Base-by-base conservation (phyloP, 164 flowering plant genomes). In the Brasenia schreberi region DNA sequence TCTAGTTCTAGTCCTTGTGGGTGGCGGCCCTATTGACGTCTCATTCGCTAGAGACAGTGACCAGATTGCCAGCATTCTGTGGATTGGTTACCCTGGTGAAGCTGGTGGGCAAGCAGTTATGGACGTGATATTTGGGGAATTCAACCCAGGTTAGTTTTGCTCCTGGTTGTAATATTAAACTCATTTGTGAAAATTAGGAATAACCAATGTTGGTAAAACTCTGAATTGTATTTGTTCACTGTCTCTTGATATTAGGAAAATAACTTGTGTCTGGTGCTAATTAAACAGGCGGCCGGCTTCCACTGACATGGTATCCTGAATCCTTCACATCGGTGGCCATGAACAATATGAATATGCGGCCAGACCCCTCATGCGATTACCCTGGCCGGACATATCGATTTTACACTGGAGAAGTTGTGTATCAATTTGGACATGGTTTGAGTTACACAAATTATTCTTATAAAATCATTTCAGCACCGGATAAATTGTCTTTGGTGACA, bases 21-120 rank as follows among this genome's bases (percentile, higher is more conserved):
- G 97, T 45, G 97, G 97, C 1, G 98, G 98, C 16, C 96, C 98
- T 0, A 67, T 94, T 65, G 98, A 94, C 71, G 78, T 94, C 7
- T 85, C 95, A 5, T 89, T 91, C 61, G 93, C 90, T 6, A 69
- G 84, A 65, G 69, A 63, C 17, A 81, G 91, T 67, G 78, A 85
- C 14, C 65, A 69, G 53, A 78, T 94, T 33, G 90, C 85, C 0
- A 82, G 96, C 82, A 89, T 94, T 72, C 72, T 91, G 7, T 94
- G 98, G 98, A 80, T 88, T 62, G 97, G 97, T 5, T 91, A 91
- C 79, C 98, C 97, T 39, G 97, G 98, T 66, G 96, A 94, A 77
- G 83, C 87, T 62, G 97, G 97, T 45, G 94, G 87, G 27, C 69
- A 72, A 71, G 96, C 99, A 17, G 83, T 90, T 23, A 87, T 96